phyloP scores from a whole-genome alignment of 2,329 filamentous ascomycete species.

The Fusarium proliferatum region DNA sequence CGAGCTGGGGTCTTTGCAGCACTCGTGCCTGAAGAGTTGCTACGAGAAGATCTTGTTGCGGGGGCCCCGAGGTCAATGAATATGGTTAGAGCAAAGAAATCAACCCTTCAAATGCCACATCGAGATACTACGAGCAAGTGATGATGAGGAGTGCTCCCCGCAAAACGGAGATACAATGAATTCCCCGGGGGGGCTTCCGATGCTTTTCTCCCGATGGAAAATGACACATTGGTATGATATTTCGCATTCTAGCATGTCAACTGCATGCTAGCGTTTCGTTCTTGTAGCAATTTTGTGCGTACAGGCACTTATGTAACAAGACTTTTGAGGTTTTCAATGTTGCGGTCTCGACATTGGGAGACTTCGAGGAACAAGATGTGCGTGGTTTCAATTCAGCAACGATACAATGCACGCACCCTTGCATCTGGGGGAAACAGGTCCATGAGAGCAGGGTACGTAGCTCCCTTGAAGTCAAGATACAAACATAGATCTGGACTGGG shows the following conservation, averaged over 20 bases:
- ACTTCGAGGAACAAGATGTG: not conserved
- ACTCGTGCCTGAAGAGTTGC: slow-evolving; percentile 26
- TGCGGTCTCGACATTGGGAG: not conserved
- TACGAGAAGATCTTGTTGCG: slow-evolving; percentile 27
- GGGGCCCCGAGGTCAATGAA: slow-evolving; percentile 40
- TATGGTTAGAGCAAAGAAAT: slow-evolving; percentile 34
- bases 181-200: slow-evolving; percentile 13
- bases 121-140: slow-evolving; percentile 20
- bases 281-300: not conserved
- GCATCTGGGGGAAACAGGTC: not conserved
- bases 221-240: not conserved
- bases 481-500: slow-evolving; percentile 32
- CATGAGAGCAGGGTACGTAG: slow-evolving; percentile 1
- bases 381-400: slow-evolving; percentile 2
- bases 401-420: not conserved
- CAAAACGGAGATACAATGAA: slow-evolving; percentile 32
- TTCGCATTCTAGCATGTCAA: not conserved
- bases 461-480: slow-evolving; percentile 17
- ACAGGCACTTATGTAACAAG: not conserved
- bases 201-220: not conserved
- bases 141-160: slow-evolving; percentile 30
- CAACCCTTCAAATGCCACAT: slow-evolving; percentile 13
- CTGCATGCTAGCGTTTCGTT: not conserved
- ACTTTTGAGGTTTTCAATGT: not conserved
- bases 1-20: slow-evolving; percentile 37